These are phyloP conservation scores for Gossypium gossypioides DNA, from an alignment of 441 rosid genomes.

Conservation along the genomic window DNA sequence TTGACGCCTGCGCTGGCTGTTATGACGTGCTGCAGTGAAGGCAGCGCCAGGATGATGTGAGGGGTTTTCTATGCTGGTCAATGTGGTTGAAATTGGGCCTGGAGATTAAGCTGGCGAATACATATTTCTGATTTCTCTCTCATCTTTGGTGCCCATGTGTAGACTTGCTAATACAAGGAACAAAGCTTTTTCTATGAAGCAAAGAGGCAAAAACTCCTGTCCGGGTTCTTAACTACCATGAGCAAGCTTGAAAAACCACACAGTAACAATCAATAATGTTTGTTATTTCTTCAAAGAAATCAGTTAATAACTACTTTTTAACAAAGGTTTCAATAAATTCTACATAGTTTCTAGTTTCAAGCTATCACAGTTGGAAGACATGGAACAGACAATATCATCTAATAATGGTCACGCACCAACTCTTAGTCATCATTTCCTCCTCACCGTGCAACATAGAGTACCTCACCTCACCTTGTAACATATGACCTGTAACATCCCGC, in stretches of 20 bases:
- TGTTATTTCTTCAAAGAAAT: neutral
- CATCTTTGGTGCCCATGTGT: too few species aligned
- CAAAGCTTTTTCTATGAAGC: neutral
- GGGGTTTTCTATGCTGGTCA: neutral
- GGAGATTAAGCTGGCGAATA: too few species aligned
- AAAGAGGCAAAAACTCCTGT: neutral
- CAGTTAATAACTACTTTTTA: neutral
- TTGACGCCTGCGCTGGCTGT: conserved; percentile 27
- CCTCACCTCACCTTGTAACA: neutral
- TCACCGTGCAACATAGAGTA: neutral
- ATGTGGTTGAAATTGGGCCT: too few species aligned
- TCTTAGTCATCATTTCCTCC: neutral
- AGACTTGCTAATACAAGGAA: neutral
- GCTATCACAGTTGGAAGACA: neutral
- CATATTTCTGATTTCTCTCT: too few species aligned
- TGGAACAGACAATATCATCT: neutral
- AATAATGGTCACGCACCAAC: neutral
- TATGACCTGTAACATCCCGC: neutral
- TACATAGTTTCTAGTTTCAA: neutral
- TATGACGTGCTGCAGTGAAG: conserved; percentile 20
- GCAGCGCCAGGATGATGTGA: conserved; percentile 18
- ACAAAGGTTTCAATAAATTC: neutral
- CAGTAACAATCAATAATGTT: neutral
- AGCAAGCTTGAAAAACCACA: neutral
- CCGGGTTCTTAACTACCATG: neutral